Conservation (phyloP, 1,284 basidiomycete species). For the Paramarasmius palmivorus region DNA sequence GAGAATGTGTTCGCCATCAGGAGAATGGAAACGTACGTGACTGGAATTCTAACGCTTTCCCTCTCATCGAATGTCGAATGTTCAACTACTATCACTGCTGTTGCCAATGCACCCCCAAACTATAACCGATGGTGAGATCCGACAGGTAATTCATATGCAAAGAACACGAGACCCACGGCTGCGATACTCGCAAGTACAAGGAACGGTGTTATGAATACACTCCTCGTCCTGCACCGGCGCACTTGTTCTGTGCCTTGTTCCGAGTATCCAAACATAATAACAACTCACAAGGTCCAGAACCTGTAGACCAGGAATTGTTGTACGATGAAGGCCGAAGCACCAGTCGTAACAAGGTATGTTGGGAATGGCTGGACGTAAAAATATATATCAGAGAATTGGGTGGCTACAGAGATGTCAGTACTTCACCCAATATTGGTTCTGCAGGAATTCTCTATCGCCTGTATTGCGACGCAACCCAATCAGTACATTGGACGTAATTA, state of each 20-base stretch:
- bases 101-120: background rate
- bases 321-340: background rate
- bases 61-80: background rate
- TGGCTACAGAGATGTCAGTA: background rate
- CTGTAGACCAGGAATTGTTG: constrained; percentile 1
- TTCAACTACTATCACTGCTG: background rate
- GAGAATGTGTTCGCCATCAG: background rate
- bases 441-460: background rate
- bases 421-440: constrained; percentile 2
- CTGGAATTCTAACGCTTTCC: background rate
- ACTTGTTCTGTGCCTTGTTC: background rate
- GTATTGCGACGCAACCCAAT: background rate
- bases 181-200: background rate
- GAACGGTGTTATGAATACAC: background rate
- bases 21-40: background rate
- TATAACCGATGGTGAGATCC: background rate
- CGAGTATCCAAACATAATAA: background rate
- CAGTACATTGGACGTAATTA: no score
- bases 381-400: background rate
- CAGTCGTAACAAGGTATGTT: background rate
- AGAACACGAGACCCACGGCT: background rate
- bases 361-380: background rate
- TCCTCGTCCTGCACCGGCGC: background rate
- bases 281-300: background rate
- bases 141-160: no score